Percentiles rank a stretch among this genome's conserved stretches.
phyloP scores from a whole-genome alignment of 129 eudicot species.

The Tanacetum coccineum region DNA sequence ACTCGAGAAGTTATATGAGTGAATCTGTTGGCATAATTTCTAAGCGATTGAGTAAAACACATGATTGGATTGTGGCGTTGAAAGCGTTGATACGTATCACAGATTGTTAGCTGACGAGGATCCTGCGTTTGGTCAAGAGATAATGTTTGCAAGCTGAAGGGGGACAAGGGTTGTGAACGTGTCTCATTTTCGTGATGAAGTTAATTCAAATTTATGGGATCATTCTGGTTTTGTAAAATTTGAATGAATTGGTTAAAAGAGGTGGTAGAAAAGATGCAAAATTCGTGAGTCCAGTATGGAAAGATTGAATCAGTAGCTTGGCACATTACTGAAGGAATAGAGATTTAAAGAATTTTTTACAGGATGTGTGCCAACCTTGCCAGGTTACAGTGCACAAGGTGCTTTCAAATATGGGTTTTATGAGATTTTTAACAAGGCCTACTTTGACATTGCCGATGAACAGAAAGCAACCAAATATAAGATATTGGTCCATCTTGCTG shows the following conservation, averaged over 20 bases:
- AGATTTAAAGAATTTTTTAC: conserved; percentile 77
- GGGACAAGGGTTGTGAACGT: too few species aligned
- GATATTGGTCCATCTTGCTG: conserved; percentile 74
- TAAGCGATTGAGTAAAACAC: too few species aligned
- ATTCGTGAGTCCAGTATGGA: conserved; percentile 36
- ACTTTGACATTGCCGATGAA: conserved; percentile 77
- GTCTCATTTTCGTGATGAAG: conserved; percentile 62
- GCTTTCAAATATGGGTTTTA: conserved; percentile 81
- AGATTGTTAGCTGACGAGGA: too few species aligned
- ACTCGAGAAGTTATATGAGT: too few species aligned
- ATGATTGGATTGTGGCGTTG: too few species aligned
- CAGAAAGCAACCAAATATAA: conserved; percentile 73
- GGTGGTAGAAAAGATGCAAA: conserved; percentile 27
- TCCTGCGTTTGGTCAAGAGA: too few species aligned
- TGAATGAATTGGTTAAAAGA: conserved; percentile 21
- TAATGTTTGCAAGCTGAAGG: too few species aligned
- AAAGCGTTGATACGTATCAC: too few species aligned
- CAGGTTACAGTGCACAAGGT: conserved; percentile 86
- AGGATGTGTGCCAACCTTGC: conserved; percentile 84
- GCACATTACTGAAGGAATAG: conserved; percentile 70
- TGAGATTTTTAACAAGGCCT: conserved; percentile 78
- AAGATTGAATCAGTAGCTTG: conserved; percentile 54
- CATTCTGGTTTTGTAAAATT: conserved; percentile 59
- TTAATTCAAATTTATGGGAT: conserved; percentile 71
- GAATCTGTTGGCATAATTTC: too few species aligned